phyloP scores from a whole-genome alignment of 192 early-diverging fungal genomes.

The Dissophora ornata region DNA sequence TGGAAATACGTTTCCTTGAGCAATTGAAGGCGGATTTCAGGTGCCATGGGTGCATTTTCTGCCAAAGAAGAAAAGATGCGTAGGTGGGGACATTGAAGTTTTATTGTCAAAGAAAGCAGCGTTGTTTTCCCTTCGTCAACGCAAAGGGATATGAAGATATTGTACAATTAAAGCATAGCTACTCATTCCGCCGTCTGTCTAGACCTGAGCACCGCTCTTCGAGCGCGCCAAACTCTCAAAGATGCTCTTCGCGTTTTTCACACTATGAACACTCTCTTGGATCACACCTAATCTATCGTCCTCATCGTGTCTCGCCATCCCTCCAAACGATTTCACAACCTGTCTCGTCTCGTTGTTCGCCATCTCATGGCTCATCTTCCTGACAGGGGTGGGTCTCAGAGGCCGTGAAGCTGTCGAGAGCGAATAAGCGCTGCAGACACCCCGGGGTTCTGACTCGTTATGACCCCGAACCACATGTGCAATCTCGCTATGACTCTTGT shows the following conservation, averaged over 20 bases:
- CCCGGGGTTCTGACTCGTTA: constrained; percentile 15
- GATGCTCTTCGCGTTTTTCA: constrained; percentile 40
- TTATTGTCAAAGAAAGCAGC: too few species aligned
- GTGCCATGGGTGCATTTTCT: too few species aligned
- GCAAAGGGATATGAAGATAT: too few species aligned
- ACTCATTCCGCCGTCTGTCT: too few species aligned
- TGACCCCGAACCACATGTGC: constrained; percentile 43
- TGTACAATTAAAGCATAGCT: too few species aligned
- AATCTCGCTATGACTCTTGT: constrained; percentile 30
- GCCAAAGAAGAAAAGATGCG: too few species aligned
- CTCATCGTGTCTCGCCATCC: constrained; percentile 6
- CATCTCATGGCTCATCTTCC: constrained; percentile 52
- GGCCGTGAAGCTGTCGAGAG: constrained; percentile 39
- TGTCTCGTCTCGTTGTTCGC: constrained; percentile 19
- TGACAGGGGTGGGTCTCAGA: constrained; percentile 8
- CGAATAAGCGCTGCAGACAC: constrained; percentile 36
- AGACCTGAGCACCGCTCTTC: constrained; percentile 22
- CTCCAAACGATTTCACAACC: constrained; percentile 11
- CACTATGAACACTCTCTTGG: constrained; percentile 44
- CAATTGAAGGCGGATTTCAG: too few species aligned
- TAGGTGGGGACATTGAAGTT: too few species aligned
- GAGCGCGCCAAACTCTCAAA: constrained; percentile 39
- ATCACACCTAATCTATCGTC: constrained; percentile 20
- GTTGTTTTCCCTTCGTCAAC: too few species aligned
- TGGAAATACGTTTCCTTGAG: too few species aligned